Percentiles rank a stretch among this genome's conserved stretches.
Conservation (phyloP, 148 eudicot genomes). For the Vaccinium macrocarpon region DNA sequence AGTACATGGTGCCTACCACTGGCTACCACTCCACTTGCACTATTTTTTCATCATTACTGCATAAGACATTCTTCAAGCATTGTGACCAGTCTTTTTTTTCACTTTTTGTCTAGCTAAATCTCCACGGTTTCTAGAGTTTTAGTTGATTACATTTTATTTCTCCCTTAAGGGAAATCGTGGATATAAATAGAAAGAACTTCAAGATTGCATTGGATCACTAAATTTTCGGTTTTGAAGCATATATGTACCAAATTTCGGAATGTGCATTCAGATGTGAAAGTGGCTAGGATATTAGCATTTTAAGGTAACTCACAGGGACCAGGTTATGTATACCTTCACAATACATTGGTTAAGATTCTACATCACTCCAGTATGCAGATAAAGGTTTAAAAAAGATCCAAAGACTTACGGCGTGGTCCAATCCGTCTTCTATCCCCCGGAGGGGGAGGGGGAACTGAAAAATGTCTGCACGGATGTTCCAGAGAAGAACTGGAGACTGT, state of each 20-base stretch:
- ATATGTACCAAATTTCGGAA: not conserved
- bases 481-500: conserved; percentile 18
- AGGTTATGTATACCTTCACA: not conserved
- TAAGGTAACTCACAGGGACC: not conserved
- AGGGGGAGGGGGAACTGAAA: conserved; percentile 67
- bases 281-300: not conserved
- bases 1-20: too few relatives aligned
- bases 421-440: conserved; percentile 56
- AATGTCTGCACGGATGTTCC: conserved; percentile 51
- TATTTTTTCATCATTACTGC: not conserved
- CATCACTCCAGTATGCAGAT: not conserved
- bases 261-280: not conserved
- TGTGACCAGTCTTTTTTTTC: not conserved
- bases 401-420: conserved; percentile 90
- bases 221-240: not conserved
- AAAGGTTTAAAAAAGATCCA: conserved; percentile 8
- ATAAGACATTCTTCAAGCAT: not conserved
- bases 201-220: not conserved
- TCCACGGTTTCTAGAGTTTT: not conserved
- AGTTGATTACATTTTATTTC: not conserved
- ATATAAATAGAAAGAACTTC: not conserved
- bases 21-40: too few relatives aligned
- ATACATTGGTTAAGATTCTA: not conserved
- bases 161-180: not conserved
- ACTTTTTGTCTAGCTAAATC: not conserved